Conservation (phyloP, 106 monocot genomes). For the Dioscorea zingiberensis region DNA sequence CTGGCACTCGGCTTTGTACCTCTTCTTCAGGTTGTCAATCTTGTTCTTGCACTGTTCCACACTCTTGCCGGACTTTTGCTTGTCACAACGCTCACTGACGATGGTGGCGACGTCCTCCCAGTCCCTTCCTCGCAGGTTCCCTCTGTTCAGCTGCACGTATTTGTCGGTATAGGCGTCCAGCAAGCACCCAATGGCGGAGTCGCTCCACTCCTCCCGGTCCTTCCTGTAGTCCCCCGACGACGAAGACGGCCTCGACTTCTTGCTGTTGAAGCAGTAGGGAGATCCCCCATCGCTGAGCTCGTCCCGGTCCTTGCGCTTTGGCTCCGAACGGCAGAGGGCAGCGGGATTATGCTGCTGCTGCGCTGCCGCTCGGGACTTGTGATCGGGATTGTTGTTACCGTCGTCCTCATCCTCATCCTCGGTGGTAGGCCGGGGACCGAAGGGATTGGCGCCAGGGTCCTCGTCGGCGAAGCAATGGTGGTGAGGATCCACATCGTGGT, state of each 20-base stretch:
- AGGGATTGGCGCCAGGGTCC: constrained; percentile 7
- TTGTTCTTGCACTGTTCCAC: constrained; percentile 99
- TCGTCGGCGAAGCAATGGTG: constrained; percentile 17
- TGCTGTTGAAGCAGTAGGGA: constrained; percentile 42
- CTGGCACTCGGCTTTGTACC: constrained; percentile 97
- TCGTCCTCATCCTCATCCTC: constrained; percentile 12
- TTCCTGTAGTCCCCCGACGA: constrained; percentile 72
- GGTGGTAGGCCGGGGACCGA: constrained; percentile 8
- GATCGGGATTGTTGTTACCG: not conserved
- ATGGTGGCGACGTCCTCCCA: constrained; percentile 95
- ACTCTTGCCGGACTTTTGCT: constrained; percentile 78
- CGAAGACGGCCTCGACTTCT: constrained; percentile 28
- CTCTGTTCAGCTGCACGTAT: constrained; percentile 86
- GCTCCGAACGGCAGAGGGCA: constrained; percentile 2
- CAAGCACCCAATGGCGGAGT: constrained; percentile 77
- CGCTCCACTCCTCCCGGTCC: constrained; percentile 99
- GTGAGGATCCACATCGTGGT: constrained; percentile 25
- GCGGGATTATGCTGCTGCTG: constrained; percentile 8
- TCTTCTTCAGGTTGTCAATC: constrained; percentile 94
- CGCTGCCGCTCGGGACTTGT: constrained; percentile 11
- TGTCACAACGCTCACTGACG: constrained; percentile 69
- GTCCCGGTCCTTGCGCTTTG: constrained; percentile 55
- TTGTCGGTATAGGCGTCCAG: constrained; percentile 91
- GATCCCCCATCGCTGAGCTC: constrained; percentile 81
- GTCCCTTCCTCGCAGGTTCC: constrained; percentile 89